A percentile compares a stretch with the other conserved stretches of the same genome.
Conservation (phyloP, 2,329 filamentous ascomycete species). For the Ophiostoma novo-ulmi region DNA sequence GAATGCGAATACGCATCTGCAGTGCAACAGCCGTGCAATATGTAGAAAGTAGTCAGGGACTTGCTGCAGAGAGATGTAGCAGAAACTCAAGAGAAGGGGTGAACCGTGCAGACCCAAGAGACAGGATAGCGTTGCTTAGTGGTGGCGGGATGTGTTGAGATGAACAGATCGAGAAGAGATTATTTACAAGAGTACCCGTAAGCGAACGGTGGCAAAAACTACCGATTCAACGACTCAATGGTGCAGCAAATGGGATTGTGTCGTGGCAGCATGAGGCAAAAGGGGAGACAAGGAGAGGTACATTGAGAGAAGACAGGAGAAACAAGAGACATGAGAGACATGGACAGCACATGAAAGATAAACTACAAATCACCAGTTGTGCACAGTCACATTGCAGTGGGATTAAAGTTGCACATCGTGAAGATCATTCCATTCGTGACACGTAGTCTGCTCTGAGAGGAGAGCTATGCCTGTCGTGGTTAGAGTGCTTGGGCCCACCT, state of each 20-base stretch:
- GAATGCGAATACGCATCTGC: constrained; percentile 5
- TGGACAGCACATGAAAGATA: not conserved
- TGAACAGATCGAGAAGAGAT: not conserved
- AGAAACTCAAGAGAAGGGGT: not conserved
- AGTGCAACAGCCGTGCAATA: not conserved
- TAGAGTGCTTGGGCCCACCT: not conserved
- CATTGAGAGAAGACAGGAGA: not conserved
- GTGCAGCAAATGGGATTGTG: not conserved
- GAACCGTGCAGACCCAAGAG: not conserved
- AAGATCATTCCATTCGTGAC: constrained; percentile 18
- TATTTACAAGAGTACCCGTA: not conserved
- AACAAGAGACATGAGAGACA: not conserved
- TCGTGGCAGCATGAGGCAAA: not conserved
- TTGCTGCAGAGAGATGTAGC: not conserved
- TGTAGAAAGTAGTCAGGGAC: not conserved
- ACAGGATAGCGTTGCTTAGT: not conserved
- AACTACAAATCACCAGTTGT: not conserved
- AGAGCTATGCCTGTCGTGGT: not conserved
- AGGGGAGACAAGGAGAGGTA: not conserved
- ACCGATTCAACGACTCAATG: not conserved
- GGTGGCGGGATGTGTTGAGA: not conserved
- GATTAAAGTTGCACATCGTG: constrained; percentile 16
- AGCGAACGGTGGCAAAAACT: not conserved
- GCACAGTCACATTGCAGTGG: constrained; percentile 5
- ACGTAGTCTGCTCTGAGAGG: not conserved